phyloP scores from a whole-genome alignment of 2,329 filamentous ascomycete species.

The Balansia obtecta region DNA sequence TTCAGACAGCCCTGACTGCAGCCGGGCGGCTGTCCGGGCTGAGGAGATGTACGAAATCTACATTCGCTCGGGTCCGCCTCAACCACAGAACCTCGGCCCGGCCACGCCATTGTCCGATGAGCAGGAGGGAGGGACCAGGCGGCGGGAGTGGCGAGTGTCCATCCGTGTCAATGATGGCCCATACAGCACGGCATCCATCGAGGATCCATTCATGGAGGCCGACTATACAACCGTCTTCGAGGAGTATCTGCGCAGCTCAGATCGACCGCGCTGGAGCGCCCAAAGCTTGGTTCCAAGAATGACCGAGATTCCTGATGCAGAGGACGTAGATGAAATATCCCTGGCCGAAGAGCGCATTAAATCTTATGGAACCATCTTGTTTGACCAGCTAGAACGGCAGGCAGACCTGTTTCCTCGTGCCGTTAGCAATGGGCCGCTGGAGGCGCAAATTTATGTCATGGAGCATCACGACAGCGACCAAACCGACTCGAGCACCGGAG shows the following conservation, averaged over 20 bases:
- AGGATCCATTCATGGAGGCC: slow-evolving; percentile 14
- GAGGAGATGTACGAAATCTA: slow-evolving; percentile 12
- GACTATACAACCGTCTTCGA: slow-evolving; percentile 16
- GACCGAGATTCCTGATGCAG: neutral
- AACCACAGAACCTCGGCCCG: slow-evolving; percentile 4
- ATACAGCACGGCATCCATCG: slow-evolving; percentile 7
- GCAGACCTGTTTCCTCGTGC: slow-evolving; percentile 5
- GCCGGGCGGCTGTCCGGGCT: slow-evolving; percentile 2
- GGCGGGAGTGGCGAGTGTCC: slow-evolving; percentile 13
- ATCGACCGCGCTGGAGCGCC: slow-evolving; percentile 11
- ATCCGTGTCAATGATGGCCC: slow-evolving; percentile 11
- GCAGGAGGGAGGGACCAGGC: slow-evolving; percentile 1
- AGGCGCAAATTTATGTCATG: slow-evolving; percentile 14
- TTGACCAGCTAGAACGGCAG: slow-evolving; percentile 11
- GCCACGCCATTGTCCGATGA: slow-evolving; percentile 1
- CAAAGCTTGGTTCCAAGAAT: slow-evolving; percentile 8
- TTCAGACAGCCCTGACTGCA: neutral
- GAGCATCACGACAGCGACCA: slow-evolving; percentile 12
- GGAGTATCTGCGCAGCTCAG: slow-evolving; percentile 14
- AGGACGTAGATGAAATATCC: slow-evolving; percentile 6
- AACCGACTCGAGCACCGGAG: slow-evolving; percentile 1
- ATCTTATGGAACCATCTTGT: slow-evolving; percentile 11
- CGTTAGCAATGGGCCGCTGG: slow-evolving; percentile 1
- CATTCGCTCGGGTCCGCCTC: slow-evolving; percentile 9
- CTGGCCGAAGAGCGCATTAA: slow-evolving; percentile 11